These are phyloP conservation scores for Phlyctochytrium arcticum DNA, from an alignment of 192 early-diverging fungal genomes.

Conservation along the genomic window DNA sequence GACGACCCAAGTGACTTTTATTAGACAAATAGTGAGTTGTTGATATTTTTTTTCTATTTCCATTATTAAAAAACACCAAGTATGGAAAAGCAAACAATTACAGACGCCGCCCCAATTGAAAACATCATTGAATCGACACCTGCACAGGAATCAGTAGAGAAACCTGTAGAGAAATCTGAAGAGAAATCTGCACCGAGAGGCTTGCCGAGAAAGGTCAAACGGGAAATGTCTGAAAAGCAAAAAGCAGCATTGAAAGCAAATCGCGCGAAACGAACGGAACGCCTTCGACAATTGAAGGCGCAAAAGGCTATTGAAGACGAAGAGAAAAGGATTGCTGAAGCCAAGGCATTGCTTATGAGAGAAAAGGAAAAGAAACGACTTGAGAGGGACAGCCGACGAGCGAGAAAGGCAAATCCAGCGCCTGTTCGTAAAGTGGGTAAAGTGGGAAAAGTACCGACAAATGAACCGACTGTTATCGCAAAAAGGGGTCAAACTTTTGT, in stretches of 20 bases:
- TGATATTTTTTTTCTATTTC: not conserved
- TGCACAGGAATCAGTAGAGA: not conserved
- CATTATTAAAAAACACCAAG: not conserved
- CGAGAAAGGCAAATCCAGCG: not conserved
- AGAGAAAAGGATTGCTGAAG: not conserved
- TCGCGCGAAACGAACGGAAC: not conserved
- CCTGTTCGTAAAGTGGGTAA: not conserved
- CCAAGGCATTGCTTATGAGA: not conserved
- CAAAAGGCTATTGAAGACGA: not conserved
- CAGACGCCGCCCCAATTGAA: not conserved
- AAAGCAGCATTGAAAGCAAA: not conserved
- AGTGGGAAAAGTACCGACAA: not conserved
- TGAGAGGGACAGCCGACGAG: not conserved
- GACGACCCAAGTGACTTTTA: not conserved
- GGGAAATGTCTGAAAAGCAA: not conserved
- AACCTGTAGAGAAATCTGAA: not conserved
- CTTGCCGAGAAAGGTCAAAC: not conserved
- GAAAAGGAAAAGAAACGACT: not conserved
- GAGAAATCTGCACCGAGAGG: not conserved
- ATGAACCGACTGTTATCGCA: not conserved
- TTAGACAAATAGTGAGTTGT: no score
- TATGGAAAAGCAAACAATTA: not conserved
- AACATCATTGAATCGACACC: not conserved
- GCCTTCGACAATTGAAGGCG: not conserved
- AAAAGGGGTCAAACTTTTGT: not conserved